Evolutionary conservation across 495 filamentous ascomycete species (phyloP), one percentile per base, ranked within the genome.

Genomic region (Penicillium turbatum): DNA sequence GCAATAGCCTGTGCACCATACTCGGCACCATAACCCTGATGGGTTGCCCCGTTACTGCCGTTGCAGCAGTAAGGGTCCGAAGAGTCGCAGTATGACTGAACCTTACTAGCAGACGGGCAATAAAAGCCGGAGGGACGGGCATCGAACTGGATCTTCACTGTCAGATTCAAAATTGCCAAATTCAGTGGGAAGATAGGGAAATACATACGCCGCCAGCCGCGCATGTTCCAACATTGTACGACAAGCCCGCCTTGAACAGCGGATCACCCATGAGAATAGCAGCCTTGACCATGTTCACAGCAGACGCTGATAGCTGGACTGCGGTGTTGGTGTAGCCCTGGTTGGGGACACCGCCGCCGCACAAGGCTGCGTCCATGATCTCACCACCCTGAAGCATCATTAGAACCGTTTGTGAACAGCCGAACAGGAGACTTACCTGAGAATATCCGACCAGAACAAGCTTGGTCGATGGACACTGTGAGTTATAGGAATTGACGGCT

Each of bases 221-320:
- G 61, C 80, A 84, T 13, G 79, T 83, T 13, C 83, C 82, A 51
- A 85, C 82, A 49, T 83, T 76, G 64, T 86, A 86, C 0, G 82
- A 60, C 31, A 82, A 63, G 3, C 82, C 82, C 2, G 49, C 61
- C 6, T 68, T 64, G 66, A 79, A 76, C 34, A 78, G 74, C 4
- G 83, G 83, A 54, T 82, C 79, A 27, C 82, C 83, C 80, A 83
- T 81, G 60, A 83, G 79, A 60, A 86, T 86, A 31, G 74, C 80
- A 7, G 77, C 83, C 63, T 82, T 84, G 55, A 82, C 72, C 68
- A 73, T 77, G 31, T 65, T 72, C 6, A 78, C 65, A 5, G 72
- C 74, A 12, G 69, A 61, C 0, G 75, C 71, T 6, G 76, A 68
- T 32, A 81, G 67, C 7, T 65, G 72, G 17, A 80, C 69, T 1